These are phyloP conservation scores for Priceomyces fermenticarens DNA, from an alignment of 805 yeast genomes.

Conservation along the genomic window DNA sequence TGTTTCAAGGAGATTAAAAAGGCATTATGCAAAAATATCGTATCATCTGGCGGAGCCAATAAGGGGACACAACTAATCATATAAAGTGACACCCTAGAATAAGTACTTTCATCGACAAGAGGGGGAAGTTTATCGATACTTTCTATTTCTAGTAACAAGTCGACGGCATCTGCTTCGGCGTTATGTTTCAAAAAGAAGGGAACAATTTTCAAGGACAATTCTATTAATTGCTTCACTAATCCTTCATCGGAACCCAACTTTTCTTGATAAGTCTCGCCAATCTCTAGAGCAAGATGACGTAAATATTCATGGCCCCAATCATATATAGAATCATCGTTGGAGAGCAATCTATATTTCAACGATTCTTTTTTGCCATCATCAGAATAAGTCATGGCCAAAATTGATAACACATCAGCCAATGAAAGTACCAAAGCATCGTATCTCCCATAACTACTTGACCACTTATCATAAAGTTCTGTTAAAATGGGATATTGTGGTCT, in stretches of 20 bases:
- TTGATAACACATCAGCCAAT: slow-evolving; percentile 87
- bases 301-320: slow-evolving; percentile 99
- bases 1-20: slow-evolving; percentile 78
- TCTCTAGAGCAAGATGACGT: slow-evolving; percentile 92
- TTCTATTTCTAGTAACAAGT: slow-evolving; percentile 85
- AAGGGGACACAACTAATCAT: slow-evolving; percentile 96
- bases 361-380: slow-evolving; percentile 78
- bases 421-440: slow-evolving; percentile 44
- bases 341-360: slow-evolving; percentile 68
- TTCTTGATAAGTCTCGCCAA: slow-evolving; percentile 80
- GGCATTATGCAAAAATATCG: slow-evolving; percentile 82
- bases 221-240: slow-evolving; percentile 45
- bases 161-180: slow-evolving; percentile 98
- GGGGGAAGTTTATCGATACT: slow-evolving; percentile 76
- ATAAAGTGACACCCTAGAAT: slow-evolving; percentile 85
- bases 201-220: slow-evolving; percentile 71
- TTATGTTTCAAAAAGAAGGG: slow-evolving; percentile 91
- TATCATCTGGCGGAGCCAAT: slow-evolving; percentile 92
- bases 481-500: slow-evolving; percentile 81
- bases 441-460: slow-evolving; percentile 42
- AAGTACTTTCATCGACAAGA: slow-evolving; percentile 81
- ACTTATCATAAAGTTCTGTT: slow-evolving; percentile 59
- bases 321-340: slow-evolving; percentile 53
- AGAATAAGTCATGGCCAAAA: slow-evolving; percentile 91
- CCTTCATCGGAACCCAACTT: slow-evolving; percentile 34